A percentile compares a stretch with the other conserved stretches of the same genome.
phyloP scores from a whole-genome alignment of 1,284 basidiomycete genomes.

The Stygiomarasmius scandens region DNA sequence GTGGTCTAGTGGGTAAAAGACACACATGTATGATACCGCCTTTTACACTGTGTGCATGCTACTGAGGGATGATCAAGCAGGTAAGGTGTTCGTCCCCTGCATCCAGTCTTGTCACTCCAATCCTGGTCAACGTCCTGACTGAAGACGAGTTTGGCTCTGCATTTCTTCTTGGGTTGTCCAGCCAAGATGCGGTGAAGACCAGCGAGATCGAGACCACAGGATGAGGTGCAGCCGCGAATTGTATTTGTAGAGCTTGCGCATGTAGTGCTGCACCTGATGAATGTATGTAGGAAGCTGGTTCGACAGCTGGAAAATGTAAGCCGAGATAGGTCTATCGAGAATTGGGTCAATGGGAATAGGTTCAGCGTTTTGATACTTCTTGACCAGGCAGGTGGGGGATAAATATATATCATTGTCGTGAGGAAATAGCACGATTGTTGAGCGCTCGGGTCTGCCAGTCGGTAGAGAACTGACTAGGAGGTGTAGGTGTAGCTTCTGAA shows the following conservation, averaged over 20 bases:
- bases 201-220: constrained; percentile 77
- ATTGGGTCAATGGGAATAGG: no score
- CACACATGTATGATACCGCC: constrained; percentile 73
- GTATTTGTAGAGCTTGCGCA: constrained; percentile 85
- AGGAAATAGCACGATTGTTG: no score
- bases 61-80: constrained; percentile 61
- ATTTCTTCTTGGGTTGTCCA: constrained; percentile 65
- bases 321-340: no score
- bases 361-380: no score
- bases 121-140: constrained; percentile 75
- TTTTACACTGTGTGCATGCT: constrained; percentile 66
- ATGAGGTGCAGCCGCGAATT: constrained; percentile 77
- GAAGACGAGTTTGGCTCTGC: constrained; percentile 72
- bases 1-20: constrained; percentile 57
- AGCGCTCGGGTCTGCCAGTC: no score
- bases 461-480: no score
- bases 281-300: constrained; percentile 75
- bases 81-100: constrained; percentile 67
- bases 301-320: constrained; percentile 65
- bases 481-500: no score
- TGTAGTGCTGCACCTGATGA: constrained; percentile 80
- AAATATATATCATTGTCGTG: no score
- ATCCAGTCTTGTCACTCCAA: constrained; percentile 74
- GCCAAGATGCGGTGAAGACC: constrained; percentile 79
- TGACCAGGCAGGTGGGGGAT: no score